Conservation (phyloP, 108 stramenopile species). For the Cylindrotheca closterium region DNA sequence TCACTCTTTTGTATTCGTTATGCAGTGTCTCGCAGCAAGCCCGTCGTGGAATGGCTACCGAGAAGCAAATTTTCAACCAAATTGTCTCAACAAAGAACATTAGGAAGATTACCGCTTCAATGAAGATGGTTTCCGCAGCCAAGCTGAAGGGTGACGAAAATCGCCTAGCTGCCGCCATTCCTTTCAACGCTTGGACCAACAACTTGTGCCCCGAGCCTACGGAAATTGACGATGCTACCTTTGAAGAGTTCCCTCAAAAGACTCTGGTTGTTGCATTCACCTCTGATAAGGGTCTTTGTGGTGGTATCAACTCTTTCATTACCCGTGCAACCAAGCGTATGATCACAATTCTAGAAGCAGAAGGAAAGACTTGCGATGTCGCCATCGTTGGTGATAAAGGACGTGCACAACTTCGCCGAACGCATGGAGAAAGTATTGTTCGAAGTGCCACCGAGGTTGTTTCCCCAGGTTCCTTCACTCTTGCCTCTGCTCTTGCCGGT, state of each 20-base stretch:
- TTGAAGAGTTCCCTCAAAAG: constrained; percentile 88
- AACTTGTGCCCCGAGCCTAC: constrained; percentile 53
- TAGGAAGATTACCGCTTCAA: constrained; percentile 98
- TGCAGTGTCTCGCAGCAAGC: constrained; percentile 38
- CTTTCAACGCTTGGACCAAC: constrained; percentile 83
- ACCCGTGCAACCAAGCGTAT: constrained; percentile 74
- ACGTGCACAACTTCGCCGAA: constrained; percentile 87
- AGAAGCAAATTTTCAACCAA: constrained; percentile 92
- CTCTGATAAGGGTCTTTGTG: constrained; percentile 99
- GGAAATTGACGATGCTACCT: constrained; percentile 66
- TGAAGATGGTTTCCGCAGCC: constrained; percentile 99
- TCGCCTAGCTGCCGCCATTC: constrained; percentile 57
- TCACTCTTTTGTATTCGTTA: not conserved
- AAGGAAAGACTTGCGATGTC: constrained; percentile 87
- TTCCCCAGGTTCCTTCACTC: constrained; percentile 76
- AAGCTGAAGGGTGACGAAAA: constrained; percentile 98
- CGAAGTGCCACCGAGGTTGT: constrained; percentile 73
- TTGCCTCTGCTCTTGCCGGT: constrained; percentile 77
- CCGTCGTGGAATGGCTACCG: constrained; percentile 87
- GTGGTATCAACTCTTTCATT: constrained; percentile 97
- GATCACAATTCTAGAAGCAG: constrained; percentile 47
- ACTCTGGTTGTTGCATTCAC: constrained; percentile 89
- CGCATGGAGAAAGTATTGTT: constrained; percentile 56
- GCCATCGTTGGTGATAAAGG: constrained; percentile 98
- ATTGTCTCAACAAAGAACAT: constrained; percentile 99